These are phyloP conservation scores for Moesziomyces aphidis DNA, from an alignment of 1,284 basidiomycete species.

Conservation along the genomic window DNA sequence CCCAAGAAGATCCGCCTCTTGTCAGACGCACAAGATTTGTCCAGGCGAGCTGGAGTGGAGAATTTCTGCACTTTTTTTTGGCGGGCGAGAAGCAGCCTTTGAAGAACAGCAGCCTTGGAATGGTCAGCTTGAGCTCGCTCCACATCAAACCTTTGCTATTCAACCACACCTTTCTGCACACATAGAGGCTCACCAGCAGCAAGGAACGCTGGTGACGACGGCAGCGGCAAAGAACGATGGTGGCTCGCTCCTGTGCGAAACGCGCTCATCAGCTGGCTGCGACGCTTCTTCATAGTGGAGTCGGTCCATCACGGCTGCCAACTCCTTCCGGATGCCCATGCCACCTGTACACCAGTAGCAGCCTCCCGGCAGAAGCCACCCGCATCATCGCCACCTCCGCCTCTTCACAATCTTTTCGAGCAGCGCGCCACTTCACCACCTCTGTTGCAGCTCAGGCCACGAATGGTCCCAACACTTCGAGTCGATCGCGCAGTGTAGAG, in stretches of 20 bases:
- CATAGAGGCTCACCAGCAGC: background rate
- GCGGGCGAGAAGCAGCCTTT: background rate
- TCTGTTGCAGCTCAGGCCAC: background rate
- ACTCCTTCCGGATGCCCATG: slow-evolving; percentile 14
- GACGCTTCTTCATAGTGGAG: slow-evolving; percentile 18
- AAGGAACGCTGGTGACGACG: slow-evolving; percentile 12
- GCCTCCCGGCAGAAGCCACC: background rate
- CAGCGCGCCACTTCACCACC: background rate
- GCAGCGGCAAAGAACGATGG: slow-evolving; percentile 7
- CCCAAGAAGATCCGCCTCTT: background rate
- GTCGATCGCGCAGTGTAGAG: background rate
- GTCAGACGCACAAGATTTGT: background rate
- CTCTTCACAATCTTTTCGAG: background rate
- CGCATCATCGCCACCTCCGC: too few relatives aligned
- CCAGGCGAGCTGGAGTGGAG: background rate
- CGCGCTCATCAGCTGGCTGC: slow-evolving; percentile 33
- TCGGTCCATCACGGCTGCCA: slow-evolving; percentile 31
- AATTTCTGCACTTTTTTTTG: slow-evolving; percentile 5
- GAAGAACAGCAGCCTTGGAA: background rate
- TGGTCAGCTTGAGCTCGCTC: background rate
- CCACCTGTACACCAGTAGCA: background rate
- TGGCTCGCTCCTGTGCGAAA: slow-evolving; percentile 23
- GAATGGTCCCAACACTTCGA: background rate
- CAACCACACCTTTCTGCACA: background rate
- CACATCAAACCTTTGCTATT: slow-evolving; percentile 1